Percentiles rank a stretch among this genome's conserved stretches.
phyloP scores from a whole-genome alignment of 2,329 filamentous ascomycete species.

The Penicillium sumatraense region DNA sequence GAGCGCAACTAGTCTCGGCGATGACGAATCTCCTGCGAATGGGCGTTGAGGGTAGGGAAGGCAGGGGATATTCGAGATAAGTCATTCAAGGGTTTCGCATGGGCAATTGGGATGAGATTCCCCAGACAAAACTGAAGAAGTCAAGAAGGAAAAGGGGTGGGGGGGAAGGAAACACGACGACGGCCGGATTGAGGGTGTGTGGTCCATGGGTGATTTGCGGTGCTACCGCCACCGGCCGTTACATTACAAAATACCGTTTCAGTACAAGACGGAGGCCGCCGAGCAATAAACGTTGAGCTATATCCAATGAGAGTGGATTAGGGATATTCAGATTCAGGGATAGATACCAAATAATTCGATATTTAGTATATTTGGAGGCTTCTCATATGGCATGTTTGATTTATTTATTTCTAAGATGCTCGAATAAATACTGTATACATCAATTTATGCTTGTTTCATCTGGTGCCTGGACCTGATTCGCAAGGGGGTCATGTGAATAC shows the following conservation, averaged over 20 bases:
- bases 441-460: too few relatives aligned
- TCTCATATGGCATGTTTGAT: too few relatives aligned
- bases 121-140: background rate
- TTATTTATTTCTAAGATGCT: background rate
- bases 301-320: background rate
- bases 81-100: background rate
- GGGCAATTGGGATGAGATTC: background rate
- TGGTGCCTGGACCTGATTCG: background rate
- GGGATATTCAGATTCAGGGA: background rate
- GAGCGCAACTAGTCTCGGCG: conserved; percentile 17
- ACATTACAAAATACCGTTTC: conserved; percentile 9
- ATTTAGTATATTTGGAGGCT: background rate
- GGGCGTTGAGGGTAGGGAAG: conserved; percentile 28
- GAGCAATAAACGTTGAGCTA: conserved; percentile 3
- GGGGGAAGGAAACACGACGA: conserved; percentile 1
- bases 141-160: conserved; percentile 6
- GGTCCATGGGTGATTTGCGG: conserved; percentile 6
- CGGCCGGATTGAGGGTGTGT: conserved; percentile 1
- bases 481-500: background rate
- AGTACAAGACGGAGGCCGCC: conserved; percentile 6
- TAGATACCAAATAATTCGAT: background rate
- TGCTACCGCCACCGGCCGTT: conserved; percentile 15
- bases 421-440: background rate
- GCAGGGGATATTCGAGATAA: conserved; percentile 5
- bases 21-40: conserved; percentile 40